These are phyloP conservation scores for Pyrrhoderma noxium DNA, from an alignment of 1,284 basidiomycete species.

Conservation along the genomic window DNA sequence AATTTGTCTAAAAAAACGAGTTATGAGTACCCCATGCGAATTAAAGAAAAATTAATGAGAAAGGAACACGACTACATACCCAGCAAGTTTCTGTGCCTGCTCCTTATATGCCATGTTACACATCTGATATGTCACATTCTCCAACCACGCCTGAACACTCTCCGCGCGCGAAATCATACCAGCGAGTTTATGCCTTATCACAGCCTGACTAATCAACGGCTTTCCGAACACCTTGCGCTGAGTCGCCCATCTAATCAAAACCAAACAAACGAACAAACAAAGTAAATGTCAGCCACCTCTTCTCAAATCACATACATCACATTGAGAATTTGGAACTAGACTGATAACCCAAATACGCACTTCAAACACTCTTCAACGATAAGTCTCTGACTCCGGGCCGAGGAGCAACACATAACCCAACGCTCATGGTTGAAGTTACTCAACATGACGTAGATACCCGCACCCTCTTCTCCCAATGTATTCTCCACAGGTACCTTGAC, in stretches of 20 bases:
- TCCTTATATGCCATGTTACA: conserved; percentile 65
- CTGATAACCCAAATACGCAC: conserved; percentile 28
- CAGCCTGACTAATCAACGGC: conserved; percentile 75
- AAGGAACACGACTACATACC: conserved; percentile 21
- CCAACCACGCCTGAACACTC: conserved; percentile 79
- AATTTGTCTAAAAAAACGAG: conserved; percentile 48
- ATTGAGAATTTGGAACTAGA: not conserved
- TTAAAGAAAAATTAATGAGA: not conserved
- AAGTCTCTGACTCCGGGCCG: conserved; percentile 46
- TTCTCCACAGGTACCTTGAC: conserved; percentile 82
- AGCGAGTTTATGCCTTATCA: conserved; percentile 80
- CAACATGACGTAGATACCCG: conserved; percentile 75
- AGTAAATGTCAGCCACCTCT: no score
- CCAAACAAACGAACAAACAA: not conserved
- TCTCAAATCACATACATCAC: not conserved
- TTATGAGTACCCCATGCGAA: not conserved
- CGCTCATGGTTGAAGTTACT: conserved; percentile 71
- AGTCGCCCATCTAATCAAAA: conserved; percentile 66
- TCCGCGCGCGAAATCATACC: conserved; percentile 81
- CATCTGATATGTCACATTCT: conserved; percentile 90
- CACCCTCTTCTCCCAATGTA: conserved; percentile 77
- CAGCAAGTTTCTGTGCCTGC: conserved; percentile 35
- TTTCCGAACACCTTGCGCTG: conserved; percentile 85
- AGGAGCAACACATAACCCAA: conserved; percentile 63
- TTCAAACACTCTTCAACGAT: conserved; percentile 68